These are phyloP conservation scores for Penicillium arizonense DNA, from an alignment of 495 filamentous ascomycete species.

Conservation along the genomic window DNA sequence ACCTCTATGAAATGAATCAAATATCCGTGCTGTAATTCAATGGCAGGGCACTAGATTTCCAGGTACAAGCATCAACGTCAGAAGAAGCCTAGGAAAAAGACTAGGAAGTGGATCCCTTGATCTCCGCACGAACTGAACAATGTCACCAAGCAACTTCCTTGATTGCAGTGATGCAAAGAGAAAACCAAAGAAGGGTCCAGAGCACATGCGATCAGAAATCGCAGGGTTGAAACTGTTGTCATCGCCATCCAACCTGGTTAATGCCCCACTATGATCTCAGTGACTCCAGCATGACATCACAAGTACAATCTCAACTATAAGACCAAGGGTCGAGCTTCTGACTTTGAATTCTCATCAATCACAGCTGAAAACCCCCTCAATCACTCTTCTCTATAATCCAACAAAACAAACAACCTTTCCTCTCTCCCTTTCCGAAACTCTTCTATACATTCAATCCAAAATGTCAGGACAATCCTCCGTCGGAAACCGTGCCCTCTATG, in stretches of 20 bases:
- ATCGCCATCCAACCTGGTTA: slow-evolving; percentile 13
- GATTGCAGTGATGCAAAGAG: slow-evolving; percentile 12
- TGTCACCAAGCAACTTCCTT: slow-evolving; percentile 21
- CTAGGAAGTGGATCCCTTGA: slow-evolving; percentile 11
- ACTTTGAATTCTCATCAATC: neutral
- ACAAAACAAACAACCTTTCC: neutral
- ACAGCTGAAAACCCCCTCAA: neutral
- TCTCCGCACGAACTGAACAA: slow-evolving; percentile 4
- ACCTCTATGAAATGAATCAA: too few relatives aligned
- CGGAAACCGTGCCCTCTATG: slow-evolving; percentile 53
- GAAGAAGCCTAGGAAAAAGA: neutral
- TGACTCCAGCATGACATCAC: slow-evolving; percentile 39
- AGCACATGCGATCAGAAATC: slow-evolving; percentile 6
- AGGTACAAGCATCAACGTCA: neutral
- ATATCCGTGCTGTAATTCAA: too few relatives aligned
- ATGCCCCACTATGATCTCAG: slow-evolving; percentile 39
- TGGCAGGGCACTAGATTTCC: too few relatives aligned
- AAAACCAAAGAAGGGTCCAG: slow-evolving; percentile 7
- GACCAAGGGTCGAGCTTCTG: neutral
- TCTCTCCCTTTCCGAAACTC: neutral
- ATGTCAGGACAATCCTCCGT: slow-evolving; percentile 49
- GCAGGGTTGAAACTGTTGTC: neutral
- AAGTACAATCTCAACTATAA: slow-evolving; percentile 16
- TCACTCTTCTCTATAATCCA: slow-evolving; percentile 1
- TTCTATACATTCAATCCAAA: slow-evolving; percentile 2